A percentile compares a stretch with the other conserved stretches of the same genome.
phyloP scores from a whole-genome alignment of 2,329 filamentous ascomycete species.

The Cordyceps tenuipes region DNA sequence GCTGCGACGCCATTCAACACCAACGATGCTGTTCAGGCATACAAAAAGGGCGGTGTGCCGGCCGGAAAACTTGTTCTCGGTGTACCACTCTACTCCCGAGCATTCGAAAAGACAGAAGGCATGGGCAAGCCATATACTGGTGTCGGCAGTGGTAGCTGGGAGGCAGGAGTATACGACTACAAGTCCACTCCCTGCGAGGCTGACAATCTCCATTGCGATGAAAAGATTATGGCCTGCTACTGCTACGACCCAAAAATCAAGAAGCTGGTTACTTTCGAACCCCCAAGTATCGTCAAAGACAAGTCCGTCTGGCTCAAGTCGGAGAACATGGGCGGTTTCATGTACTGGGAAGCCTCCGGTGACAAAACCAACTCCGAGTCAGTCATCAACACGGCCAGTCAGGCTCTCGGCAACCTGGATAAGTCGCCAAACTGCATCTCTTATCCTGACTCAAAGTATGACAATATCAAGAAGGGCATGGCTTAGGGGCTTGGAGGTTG shows the following conservation, averaged over 20 bases:
- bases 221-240: conserved; percentile 54
- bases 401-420: conserved; percentile 35
- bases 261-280: conserved; percentile 67
- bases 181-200: conserved; percentile 61
- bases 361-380: conserved; percentile 54
- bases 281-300: conserved; percentile 44
- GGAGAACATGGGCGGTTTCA: conserved; percentile 60
- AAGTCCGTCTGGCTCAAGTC: conserved; percentile 60
- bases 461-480: conserved; percentile 37
- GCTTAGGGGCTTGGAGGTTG: conserved; percentile 4
- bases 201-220: conserved; percentile 50
- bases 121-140: conserved; percentile 56
- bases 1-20: conserved; percentile 61
- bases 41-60: conserved; percentile 54
- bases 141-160: conserved; percentile 61
- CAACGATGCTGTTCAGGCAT: conserved; percentile 55
- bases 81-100: conserved; percentile 52
- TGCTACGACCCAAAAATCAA: conserved; percentile 54
- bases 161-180: conserved; percentile 72
- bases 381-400: conserved; percentile 45
- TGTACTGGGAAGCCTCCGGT: conserved; percentile 79
- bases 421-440: conserved; percentile 39
- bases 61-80: conserved; percentile 64
- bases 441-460: conserved; percentile 47
- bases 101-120: conserved; percentile 42